Evolutionary conservation across 2,329 filamentous ascomycete species (phyloP), one percentile per base, ranked within the genome.

Genomic region (Aspergillus sp.): DNA sequence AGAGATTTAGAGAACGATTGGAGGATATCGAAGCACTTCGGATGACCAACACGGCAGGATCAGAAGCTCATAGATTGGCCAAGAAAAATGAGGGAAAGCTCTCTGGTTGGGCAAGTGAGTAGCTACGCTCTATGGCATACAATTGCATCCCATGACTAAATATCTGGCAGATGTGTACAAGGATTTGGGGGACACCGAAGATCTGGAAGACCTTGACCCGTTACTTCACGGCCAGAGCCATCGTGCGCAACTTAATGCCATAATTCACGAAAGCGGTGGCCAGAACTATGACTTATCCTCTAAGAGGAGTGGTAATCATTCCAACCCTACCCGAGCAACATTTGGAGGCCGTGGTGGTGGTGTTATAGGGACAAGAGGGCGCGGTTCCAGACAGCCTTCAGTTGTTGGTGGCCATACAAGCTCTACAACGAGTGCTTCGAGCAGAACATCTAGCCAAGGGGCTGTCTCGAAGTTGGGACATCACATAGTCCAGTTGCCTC

Each of bases 201-300:
- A 59, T 4, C 27, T 59, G 2, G 62, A 68, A 34, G 39, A 58
- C 9, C 46, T 70, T 7, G 53, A 62, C 36, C 49, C 54, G 11
- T 43, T 71, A 4, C 53, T 64, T 37, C 47, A 64, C 36, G 69
- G 69, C 8, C 67, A 71, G 36, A 65, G 47, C 26, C 68, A 71
- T 48, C 62, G 68, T 41, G 51, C 56, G 12, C 43, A 52, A 6
- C 53, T 68, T 6, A 54, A 34, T 38, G 52, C 55, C 11, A 37
- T 39, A 6, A 46, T 62, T 27, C 52, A 43, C 27, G 48, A 45
- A 30, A 40, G 49, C 38, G 52, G 49, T 12, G 51, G 43, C 7
- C 49, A 57, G 36, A 38, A 38, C 7, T 51, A 51, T 33, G 32
- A 32, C 10, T 36, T 43, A 27, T 26, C 33, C 13, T 5, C 27